Conservation (phyloP, 148 eudicot genomes). For the Dysphania ambrosioides region DNA sequence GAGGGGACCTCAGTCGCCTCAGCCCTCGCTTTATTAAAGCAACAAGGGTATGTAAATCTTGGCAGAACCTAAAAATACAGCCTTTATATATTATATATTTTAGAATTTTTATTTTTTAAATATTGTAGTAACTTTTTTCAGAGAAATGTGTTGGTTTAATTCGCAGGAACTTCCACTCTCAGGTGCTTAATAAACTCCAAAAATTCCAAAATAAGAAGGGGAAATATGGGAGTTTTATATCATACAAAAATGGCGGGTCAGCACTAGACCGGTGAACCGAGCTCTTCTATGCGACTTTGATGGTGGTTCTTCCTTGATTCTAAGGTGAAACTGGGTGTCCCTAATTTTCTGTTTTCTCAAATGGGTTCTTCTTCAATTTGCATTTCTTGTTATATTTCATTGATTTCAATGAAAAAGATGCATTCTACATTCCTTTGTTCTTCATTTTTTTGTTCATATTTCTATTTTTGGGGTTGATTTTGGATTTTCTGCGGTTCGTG, state of each 20-base stretch:
- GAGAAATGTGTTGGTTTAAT: slow-evolving; percentile 32
- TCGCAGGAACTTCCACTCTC: slow-evolving; percentile 18
- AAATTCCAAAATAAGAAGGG: neutral
- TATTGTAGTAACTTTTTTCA: neutral
- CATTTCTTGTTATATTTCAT: neutral
- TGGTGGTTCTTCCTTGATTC: slow-evolving; percentile 27
- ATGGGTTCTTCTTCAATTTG: slow-evolving; percentile 15
- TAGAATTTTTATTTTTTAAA: neutral
- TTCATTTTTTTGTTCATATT: neutral
- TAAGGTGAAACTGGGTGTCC: slow-evolving; percentile 20
- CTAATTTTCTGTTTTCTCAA: slow-evolving; percentile 1
- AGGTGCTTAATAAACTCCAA: slow-evolving; percentile 4
- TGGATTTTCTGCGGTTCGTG: too few species aligned
- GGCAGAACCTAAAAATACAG: slow-evolving; percentile 22
- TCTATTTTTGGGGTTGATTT: neutral
- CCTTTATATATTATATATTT: neutral
- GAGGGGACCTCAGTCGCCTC: slow-evolving; percentile 8
- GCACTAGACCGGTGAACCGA: slow-evolving; percentile 24
- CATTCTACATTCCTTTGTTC: too few species aligned
- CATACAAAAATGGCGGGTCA: slow-evolving; percentile 31
- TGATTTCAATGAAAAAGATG: neutral
- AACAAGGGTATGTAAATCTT: neutral
- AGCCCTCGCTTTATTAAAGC: slow-evolving; percentile 19
- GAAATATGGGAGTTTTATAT: neutral
- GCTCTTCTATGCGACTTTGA: slow-evolving; percentile 27